Percentiles rank a stretch among this genome's conserved stretches.
phyloP scores from a whole-genome alignment of 2,329 filamentous ascomycete species.

The Paecilomyces fulvus region DNA sequence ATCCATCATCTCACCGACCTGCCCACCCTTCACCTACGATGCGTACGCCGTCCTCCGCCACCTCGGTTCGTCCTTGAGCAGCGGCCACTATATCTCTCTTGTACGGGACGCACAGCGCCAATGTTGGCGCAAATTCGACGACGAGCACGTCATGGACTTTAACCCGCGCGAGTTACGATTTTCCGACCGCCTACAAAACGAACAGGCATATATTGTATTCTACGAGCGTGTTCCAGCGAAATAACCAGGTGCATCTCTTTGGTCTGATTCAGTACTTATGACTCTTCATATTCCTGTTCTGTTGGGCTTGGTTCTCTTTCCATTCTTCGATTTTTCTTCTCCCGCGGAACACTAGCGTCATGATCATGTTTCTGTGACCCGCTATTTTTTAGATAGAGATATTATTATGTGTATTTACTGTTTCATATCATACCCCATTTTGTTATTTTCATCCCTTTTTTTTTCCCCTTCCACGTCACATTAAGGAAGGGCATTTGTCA shows the following conservation, averaged over 20 bases:
- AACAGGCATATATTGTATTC: slow-evolving; percentile 59
- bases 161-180: slow-evolving; percentile 43
- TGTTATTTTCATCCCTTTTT: not conserved
- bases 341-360: not conserved
- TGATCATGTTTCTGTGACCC: not conserved
- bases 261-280: not conserved
- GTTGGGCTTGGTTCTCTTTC: not conserved
- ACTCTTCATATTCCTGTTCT: not conserved
- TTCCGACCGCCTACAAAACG: slow-evolving; percentile 49
- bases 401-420: not conserved
- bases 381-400: not conserved
- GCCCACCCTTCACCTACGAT: slow-evolving; percentile 64
- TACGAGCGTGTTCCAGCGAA: slow-evolving; percentile 45
- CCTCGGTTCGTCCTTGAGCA: slow-evolving; percentile 55
- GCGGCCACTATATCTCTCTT: slow-evolving; percentile 73
- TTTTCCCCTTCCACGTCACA: not conserved
- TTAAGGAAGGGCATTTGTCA: not conserved
- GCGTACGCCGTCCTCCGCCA: slow-evolving; percentile 81
- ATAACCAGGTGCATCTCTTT: slow-evolving; percentile 16
- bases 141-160: slow-evolving; percentile 48
- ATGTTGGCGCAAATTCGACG: slow-evolving; percentile 55
- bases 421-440: not conserved
- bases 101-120: slow-evolving; percentile 52
- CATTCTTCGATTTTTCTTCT: not conserved
- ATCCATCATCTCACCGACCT: slow-evolving; percentile 40